Conservation (phyloP, 2,329 filamentous ascomycete genomes). For the Penicillium brasilianum region DNA sequence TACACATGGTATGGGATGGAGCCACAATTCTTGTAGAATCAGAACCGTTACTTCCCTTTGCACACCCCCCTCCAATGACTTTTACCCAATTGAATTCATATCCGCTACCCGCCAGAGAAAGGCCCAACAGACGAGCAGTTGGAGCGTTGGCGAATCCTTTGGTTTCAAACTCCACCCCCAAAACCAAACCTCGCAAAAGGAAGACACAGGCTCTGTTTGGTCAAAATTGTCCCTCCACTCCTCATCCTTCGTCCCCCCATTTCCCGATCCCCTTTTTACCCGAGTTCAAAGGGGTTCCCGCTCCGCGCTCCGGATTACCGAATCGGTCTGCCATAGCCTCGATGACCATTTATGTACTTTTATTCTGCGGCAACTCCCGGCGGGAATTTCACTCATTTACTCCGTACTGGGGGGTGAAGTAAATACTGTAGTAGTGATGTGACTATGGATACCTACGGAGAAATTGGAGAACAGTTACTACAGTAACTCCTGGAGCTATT, state of each 20-base stretch:
- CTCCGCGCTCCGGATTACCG: constrained; percentile 27
- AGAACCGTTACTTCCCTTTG: background rate
- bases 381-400: background rate
- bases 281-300: constrained; percentile 16
- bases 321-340: constrained; percentile 21
- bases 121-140: background rate
- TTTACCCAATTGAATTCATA: constrained; percentile 1
- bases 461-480: background rate
- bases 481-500: too few species aligned
- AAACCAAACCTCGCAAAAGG: background rate
- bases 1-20: background rate
- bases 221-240: background rate
- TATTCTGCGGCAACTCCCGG: background rate
- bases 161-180: background rate
- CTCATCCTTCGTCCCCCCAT: background rate
- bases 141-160: background rate
- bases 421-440: too few species aligned
- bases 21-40: background rate
- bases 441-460: background rate
- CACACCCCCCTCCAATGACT: constrained; percentile 1
- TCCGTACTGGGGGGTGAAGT: too few species aligned
- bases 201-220: background rate
- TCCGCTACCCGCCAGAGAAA: background rate
- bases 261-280: constrained; percentile 8
- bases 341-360: background rate